phyloP scores from a whole-genome alignment of 129 eudicot species.

The Artemisia tridentata region DNA sequence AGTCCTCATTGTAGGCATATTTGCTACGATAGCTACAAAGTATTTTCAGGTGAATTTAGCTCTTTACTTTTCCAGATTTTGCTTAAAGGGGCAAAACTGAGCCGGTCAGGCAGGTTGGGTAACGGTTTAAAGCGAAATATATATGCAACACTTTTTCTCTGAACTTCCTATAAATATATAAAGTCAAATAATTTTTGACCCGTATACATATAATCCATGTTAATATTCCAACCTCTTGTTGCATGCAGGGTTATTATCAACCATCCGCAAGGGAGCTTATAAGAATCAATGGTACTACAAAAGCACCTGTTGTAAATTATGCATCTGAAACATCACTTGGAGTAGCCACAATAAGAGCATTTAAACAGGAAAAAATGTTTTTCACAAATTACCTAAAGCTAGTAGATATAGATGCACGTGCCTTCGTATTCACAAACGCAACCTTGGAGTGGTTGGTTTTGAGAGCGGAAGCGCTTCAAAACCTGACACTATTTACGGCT shows the following conservation, averaged over 20 bases:
- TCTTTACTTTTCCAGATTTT: neutral
- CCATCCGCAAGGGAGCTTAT: conserved; percentile 64
- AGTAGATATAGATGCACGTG: conserved; percentile 63
- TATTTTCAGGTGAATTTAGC: conserved; percentile 47
- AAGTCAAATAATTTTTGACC: neutral
- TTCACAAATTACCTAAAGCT: conserved; percentile 48
- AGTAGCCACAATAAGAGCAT: conserved; percentile 66
- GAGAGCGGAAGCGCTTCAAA: conserved; percentile 67
- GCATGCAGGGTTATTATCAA: conserved; percentile 56
- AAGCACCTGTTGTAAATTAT: conserved; percentile 71
- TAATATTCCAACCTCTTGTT: neutral
- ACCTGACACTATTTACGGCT: conserved; percentile 51
- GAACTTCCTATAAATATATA: neutral
- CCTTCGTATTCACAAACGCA: conserved; percentile 55
- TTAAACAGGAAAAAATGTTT: conserved; percentile 46
- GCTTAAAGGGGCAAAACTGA: too few species aligned
- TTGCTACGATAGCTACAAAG: conserved; percentile 51
- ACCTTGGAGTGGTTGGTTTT: conserved; percentile 63
- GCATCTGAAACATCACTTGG: conserved; percentile 71
- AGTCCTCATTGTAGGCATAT: conserved; percentile 58
- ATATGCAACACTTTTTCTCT: neutral
- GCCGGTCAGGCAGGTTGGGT: too few species aligned
- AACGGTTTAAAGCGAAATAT: too few species aligned
- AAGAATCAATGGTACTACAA: conserved; percentile 68
- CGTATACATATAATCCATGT: neutral